Base-by-base conservation (phyloP, 805 yeast species). In the Metschnikowia matae region DNA sequence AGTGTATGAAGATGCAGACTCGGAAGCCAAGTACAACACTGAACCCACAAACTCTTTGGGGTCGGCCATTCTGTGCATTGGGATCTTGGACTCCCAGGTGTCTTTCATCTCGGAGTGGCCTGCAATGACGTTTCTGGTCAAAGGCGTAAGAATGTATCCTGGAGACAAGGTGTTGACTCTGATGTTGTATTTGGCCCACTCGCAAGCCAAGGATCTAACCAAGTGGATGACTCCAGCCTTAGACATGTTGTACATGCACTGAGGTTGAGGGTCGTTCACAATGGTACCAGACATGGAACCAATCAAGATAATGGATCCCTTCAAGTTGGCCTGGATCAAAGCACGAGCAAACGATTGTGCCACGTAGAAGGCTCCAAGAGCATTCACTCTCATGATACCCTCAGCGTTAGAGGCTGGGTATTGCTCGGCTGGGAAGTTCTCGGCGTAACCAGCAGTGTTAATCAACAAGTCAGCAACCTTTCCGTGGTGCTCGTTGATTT, bases 171-270 rank as follows among this genome's bases (percentile, higher is more conserved):
- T 80, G 73, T 87, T 86, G 59, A 87, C 89, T 67, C 92, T 80
- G 62, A 85, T 83, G 61, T 81, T 80, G 70, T 80, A 82, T 60
- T 80, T 77, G 46, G 94, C 87, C 94, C 94, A 87, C 68, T 87
- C 95, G 54, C 84, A 80, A 39, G 90, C 94, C 59, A 87, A 71
- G 2, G 91, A 80, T 65, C 81, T 81, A 49, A 80, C 87, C 77
- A 87, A 73, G 69, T 87, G 94, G 60, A 86, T 85, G 40, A 86
- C 92, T 64, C 91, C 94, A 15, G 94, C 94, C 73, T 87, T 87
- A 59, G 92, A 78, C 87, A 85, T 83, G 76, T 87, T 87, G 78
- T 87, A 87, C 59, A 87, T 87, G 55, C 82, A 78, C 68, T 85
- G 90, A 18, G 88, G 88, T 66, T 85, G 90, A 34, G 91, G 91